These are phyloP conservation scores for Spinacia oleracea DNA, from an alignment of 179 eudicot genomes.

Conservation along the genomic window DNA sequence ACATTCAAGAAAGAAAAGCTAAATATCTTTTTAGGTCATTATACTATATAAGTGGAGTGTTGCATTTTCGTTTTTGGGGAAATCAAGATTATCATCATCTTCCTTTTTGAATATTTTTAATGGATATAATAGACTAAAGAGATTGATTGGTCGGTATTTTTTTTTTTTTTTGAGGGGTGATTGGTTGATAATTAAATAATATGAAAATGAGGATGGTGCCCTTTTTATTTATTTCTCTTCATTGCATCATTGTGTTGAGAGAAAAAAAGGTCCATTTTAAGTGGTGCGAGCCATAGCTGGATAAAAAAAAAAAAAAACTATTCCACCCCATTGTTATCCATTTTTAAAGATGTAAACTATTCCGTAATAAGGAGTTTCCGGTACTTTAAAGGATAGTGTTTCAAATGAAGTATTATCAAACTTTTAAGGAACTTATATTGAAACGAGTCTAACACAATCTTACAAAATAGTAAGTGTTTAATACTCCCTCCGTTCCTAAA, in stretches of 20 bases:
- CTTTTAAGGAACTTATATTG: too few relatives aligned
- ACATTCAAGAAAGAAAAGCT: constrained; percentile 7
- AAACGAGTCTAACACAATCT: too few relatives aligned
- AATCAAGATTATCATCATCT: constrained; percentile 19
- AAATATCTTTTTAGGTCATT: background rate
- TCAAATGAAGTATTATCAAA: too few relatives aligned
- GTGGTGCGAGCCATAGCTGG: constrained; percentile 6
- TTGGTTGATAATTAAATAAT: too few relatives aligned
- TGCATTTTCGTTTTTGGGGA: background rate
- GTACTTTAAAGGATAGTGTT: background rate
- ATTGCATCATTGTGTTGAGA: constrained; percentile 17
- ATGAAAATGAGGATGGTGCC: background rate
- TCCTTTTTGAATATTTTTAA: background rate
- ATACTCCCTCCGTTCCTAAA: too few relatives aligned
- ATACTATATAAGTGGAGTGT: background rate
- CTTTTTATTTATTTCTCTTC: constrained; percentile 3
- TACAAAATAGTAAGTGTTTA: too few relatives aligned
- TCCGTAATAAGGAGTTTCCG: too few relatives aligned
- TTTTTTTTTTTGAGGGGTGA: too few relatives aligned
- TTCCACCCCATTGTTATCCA: background rate
- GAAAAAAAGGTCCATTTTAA: constrained; percentile 10
- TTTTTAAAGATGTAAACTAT: constrained; percentile 12
- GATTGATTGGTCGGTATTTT: constrained; percentile 7
- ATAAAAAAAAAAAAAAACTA: too few relatives aligned
- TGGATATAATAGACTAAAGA: background rate